Base-by-base conservation (phyloP, 805 yeast species). In the Ogataea populi-albae region DNA sequence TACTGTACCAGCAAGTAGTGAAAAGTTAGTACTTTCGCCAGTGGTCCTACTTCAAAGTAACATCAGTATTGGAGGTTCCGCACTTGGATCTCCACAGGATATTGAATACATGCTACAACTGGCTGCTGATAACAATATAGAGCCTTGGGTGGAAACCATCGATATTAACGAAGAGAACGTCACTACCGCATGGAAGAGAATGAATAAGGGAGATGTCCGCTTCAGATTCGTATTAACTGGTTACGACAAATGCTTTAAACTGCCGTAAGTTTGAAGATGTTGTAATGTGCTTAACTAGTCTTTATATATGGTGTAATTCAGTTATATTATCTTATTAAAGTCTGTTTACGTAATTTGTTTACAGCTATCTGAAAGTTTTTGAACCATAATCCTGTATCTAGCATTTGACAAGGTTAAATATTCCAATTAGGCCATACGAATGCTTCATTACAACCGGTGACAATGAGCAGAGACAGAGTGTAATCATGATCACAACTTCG, bases 201-300 rank as follows among this genome's bases (percentile, higher is more conserved):
- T 71, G 58, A 62, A 60, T 19, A 47, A 61, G 7, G 77, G 77
- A 49, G 77, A 75, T 45, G 74, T 71, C 16, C 69, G 69, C 45
- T 75, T 71, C 51, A 69, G 81, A 63, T 72, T 71, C 47, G 75
- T 73, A 16, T 65, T 75, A 41, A 69, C 73, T 23, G 71, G 69
- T 24, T 73, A 59, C 44, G 75, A 69, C 46, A 65, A 73, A 46
- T 27, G 32, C 16, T 50, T 50, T 19, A 37, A 32, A 27, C n/a
- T n/a, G n/a, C n/a, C n/a, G n/a, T n/a, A n/a, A n/a, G n/a, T n/a
- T n/a, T n/a, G n/a, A n/a, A n/a, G n/a, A n/a, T n/a, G n/a, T n/a
- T n/a, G n/a, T n/a, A n/a, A n/a, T n/a, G n/a, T n/a, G n/a, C n/a
- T n/a, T n/a, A n/a, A n/a, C n/a, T n/a, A n/a, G n/a, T n/a, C n/a